Evolutionary conservation across 1,139 yeast species (phyloP), one percentile per base, ranked within the genome.

Genomic region (Debaryomyces subglobosus): DNA sequence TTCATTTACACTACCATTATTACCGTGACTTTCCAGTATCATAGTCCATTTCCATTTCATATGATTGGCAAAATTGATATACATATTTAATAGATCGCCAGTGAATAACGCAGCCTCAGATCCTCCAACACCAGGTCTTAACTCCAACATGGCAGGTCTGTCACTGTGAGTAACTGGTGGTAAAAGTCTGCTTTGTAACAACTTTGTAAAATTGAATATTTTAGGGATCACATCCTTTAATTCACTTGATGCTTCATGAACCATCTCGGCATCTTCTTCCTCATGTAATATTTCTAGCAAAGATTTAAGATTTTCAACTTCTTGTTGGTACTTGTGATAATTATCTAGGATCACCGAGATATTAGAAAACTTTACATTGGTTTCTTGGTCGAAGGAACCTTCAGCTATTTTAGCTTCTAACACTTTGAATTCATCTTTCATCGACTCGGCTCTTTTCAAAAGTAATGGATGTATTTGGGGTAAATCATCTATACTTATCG

Each of bases 91-190:
- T 52, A 94, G 69, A 63, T 95, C 96, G 43, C 78, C 79, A 0
- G 98, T 82, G 65, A 94, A 94, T 6, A 94, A 77, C 63, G 86
- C 84, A 0, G 99, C 98, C 61, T 94, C 99, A 5, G 85, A 81
- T 2, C 99, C 99, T 12, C 99, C 99, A 1, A 94, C 92, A 1
- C 99, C 99, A 0, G 99, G 97, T 49, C 98, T 77, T 24, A 94
- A 67, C 65, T 94, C 99, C 16, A 94, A 59, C 12, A 94, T 74
- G 44, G 96, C 86, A 0, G 96, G 84, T 51, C 81, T 83, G 47
- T 89, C 96, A 3, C 86, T 79, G 63, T 88, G 89, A 43, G 85
- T 84, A 54, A 88, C 85, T 3, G 89, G 82, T 1, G 98, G 97
- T 30, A 91, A 71, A 10, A 94, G 70, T 48, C 79, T 77, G 1